phyloP scores from a whole-genome alignment of 2,329 filamentous ascomycete species.

The Aureobasidium musti region DNA sequence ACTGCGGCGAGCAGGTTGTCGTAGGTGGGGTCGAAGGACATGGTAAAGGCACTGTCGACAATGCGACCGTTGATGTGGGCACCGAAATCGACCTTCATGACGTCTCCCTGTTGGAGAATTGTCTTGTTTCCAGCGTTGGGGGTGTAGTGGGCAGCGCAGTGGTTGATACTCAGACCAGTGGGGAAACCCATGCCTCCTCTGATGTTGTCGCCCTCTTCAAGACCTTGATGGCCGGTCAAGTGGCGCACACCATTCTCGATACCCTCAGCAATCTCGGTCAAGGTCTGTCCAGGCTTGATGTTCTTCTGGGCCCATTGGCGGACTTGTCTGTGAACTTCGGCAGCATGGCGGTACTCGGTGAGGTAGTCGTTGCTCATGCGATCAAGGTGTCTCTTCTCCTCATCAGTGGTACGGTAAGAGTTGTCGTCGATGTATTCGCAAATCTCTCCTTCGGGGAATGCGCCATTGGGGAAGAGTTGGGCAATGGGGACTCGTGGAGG shows the following conservation, averaged over 20 bases:
- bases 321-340: constrained; percentile 59
- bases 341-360: constrained; percentile 58
- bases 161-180: constrained; percentile 57
- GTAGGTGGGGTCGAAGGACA: constrained; percentile 73
- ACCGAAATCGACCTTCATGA: constrained; percentile 81
- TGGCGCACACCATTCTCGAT: constrained; percentile 59
- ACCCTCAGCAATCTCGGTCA: constrained; percentile 54
- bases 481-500: constrained; percentile 52
- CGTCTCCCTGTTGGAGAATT: constrained; percentile 70
- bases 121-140: constrained; percentile 65
- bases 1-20: constrained; percentile 74
- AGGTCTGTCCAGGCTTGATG: constrained; percentile 54
- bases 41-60: constrained; percentile 78
- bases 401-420: constrained; percentile 49
- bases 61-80: constrained; percentile 80
- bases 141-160: constrained; percentile 58
- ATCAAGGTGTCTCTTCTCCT: constrained; percentile 51
- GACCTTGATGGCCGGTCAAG: constrained; percentile 53
- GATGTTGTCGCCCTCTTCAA: constrained; percentile 55
- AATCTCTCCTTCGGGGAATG: constrained; percentile 52
- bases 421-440: constrained; percentile 51
- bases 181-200: constrained; percentile 59
- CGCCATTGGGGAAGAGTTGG: constrained; percentile 49
- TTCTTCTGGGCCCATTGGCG: constrained; percentile 53
- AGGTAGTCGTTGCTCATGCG: constrained; percentile 53